Evolutionary conservation across 2,329 filamentous ascomycete genomes (phyloP).

Genomic region (Colletotrichum spaethianum): DNA sequence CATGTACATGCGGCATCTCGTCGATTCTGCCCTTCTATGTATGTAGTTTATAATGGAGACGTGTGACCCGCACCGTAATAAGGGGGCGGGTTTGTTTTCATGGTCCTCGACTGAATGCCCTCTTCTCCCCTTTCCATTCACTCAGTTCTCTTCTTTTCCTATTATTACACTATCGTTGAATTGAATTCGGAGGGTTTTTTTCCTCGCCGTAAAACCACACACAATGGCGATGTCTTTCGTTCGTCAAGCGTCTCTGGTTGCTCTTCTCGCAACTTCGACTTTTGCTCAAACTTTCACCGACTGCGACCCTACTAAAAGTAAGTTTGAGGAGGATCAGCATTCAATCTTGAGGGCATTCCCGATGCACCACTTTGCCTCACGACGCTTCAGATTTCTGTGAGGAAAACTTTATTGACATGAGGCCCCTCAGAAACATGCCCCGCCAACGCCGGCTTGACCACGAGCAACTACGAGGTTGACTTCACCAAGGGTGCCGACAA

Average conservation of each 20-base stretch:
- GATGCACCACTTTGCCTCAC: not conserved
- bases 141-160: conserved; percentile 2
- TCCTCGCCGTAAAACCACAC: conserved; percentile 5
- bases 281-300: conserved; percentile 38
- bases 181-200: conserved; percentile 1
- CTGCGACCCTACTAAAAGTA: conserved; percentile 41
- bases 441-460: conserved; percentile 74
- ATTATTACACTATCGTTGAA: conserved; percentile 12
- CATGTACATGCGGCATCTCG: conserved; percentile 6
- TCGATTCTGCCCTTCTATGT: conserved; percentile 17
- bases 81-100: conserved; percentile 30
- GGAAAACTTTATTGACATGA: conserved; percentile 2
- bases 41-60: conserved; percentile 38
- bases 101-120: conserved; percentile 5
- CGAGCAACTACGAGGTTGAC: conserved; percentile 67
- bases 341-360: not conserved
- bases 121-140: conserved; percentile 4
- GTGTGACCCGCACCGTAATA: conserved; percentile 29
- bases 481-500: conserved; percentile 75
- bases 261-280: conserved; percentile 33
- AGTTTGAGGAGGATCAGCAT: not conserved
- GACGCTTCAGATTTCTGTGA: not conserved
- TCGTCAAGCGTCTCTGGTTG: conserved; percentile 39
- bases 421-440: conserved; percentile 62
- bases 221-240: conserved; percentile 39